Evolutionary conservation across 148 eudicot genomes (phyloP).

Genomic region (Persicaria maculosa): DNA sequence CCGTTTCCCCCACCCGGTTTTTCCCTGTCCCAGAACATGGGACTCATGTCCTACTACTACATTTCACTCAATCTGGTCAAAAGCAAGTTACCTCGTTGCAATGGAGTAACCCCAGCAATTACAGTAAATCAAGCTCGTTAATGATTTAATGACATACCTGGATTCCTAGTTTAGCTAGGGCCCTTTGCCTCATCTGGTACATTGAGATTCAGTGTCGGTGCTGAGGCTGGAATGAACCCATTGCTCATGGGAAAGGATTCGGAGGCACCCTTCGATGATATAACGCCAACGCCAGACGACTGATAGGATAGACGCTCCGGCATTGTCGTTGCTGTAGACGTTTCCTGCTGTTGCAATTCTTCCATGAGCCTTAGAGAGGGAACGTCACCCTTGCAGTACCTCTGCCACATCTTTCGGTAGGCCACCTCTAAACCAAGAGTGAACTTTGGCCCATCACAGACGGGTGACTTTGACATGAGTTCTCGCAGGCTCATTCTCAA

Average conservation of each 20-base stretch:
- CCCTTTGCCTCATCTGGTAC: neutral
- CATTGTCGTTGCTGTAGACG: neutral
- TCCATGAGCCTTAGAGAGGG: constrained; percentile 66
- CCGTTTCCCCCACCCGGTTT: too few relatives aligned
- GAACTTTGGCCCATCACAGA: constrained; percentile 81
- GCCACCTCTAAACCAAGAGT: constrained; percentile 54
- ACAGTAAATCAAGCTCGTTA: neutral
- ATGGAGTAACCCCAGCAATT: neutral
- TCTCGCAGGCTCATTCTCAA: constrained; percentile 71
- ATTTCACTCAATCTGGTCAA: neutral
- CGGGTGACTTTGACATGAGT: constrained; percentile 83
- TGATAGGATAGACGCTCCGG: constrained; percentile 28
- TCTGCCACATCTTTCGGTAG: constrained; percentile 71
- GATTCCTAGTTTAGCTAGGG: neutral
- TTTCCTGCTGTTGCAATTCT: constrained; percentile 33
- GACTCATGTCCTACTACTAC: neutral
- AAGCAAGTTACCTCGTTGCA: too few relatives aligned
- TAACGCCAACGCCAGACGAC: constrained; percentile 26
- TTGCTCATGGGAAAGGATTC: constrained; percentile 33
- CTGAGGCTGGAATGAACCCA: constrained; percentile 34
- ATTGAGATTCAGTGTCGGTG: constrained; percentile 25
- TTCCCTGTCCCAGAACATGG: neutral
- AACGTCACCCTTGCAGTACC: constrained; percentile 82
- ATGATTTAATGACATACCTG: too few relatives aligned
- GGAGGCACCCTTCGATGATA: constrained; percentile 24